A percentile compares a stretch with the other conserved stretches of the same genome.
These are phyloP conservation scores for Geranium incanum DNA, from an alignment of 441 rosid species.

Conservation along the genomic window DNA sequence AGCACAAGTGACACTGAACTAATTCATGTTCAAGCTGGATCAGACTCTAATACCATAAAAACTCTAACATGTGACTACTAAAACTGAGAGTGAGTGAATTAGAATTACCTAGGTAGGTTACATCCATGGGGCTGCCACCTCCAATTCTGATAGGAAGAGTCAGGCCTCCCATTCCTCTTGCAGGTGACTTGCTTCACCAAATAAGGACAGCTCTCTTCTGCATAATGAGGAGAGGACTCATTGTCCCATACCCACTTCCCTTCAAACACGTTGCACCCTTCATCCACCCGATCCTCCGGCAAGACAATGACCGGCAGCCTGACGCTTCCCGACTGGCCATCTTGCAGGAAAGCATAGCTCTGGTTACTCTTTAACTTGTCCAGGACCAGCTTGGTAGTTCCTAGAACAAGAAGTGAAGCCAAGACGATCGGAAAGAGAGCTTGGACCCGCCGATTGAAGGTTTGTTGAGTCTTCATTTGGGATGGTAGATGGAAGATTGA, in stretches of 20 bases:
- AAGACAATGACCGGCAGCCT: conserved; percentile 40
- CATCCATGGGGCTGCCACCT: conserved; percentile 41
- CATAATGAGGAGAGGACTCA: conserved; percentile 55
- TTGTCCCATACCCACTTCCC: conserved; percentile 89
- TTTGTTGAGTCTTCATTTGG: neutral
- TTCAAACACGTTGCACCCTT: conserved; percentile 63
- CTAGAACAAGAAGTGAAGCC: conserved; percentile 45
- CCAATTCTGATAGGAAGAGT: conserved; percentile 58
- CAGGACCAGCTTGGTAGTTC: conserved; percentile 39
- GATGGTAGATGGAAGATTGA: neutral
- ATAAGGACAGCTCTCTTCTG: conserved; percentile 72
- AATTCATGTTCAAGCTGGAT: no score
- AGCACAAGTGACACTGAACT: no score
- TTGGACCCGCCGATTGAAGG: conserved; percentile 25
- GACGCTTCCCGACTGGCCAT: no score
- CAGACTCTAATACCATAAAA: no score
- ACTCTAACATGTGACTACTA: no score
- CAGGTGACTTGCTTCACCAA: conserved; percentile 88
- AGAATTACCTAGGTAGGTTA: conserved; percentile 53
- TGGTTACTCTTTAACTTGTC: conserved; percentile 49
- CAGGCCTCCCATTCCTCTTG: conserved; percentile 66
- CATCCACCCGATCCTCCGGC: conserved; percentile 44
- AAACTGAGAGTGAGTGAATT: no score
- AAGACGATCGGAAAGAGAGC: conserved; percentile 48
- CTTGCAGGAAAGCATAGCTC: conserved; percentile 29